Base-by-base conservation (phyloP, 345 rosid species). In the Anacardium occidentale region DNA sequence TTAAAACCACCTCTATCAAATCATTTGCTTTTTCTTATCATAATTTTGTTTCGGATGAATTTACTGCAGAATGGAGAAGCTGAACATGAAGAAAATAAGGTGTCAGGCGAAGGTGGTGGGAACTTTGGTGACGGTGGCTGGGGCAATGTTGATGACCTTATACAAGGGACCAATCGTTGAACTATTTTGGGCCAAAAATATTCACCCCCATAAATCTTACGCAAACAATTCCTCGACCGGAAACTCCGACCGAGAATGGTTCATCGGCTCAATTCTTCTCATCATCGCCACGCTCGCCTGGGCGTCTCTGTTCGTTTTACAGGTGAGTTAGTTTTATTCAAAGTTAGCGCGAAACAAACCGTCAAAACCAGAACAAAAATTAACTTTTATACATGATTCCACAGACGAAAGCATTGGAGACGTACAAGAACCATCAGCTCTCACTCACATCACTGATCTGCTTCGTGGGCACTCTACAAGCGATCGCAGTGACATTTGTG, bases 221-320 rank as follows among this genome's bases (percentile, higher is more conserved):
- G 60, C 2, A 20, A 44, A 78, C 29, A 58, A 34, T 29, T 7
- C 80, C 40, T 42, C 77, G 22, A 29, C 77, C 4, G 64, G 22
- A 7, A 66, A 70, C 44, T 45, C 78, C 3, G 85, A 82, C 72
- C 85, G 81, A 65, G 85, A 87, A 18, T 89, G 92, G 88, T 51
- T 88, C 79, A 86, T 84, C 44, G 98, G 97, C 66, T 81, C 91
- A 76, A 75, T 89, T 70, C 85, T 90, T 72, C 91, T 94, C 34
- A 86, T 92, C 83, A 34, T 94, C 12, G 98, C 98, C 73, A 90
- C 98, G 24, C 83, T 94, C 32, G 93, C 98, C 1, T 94, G 99
- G 99, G 88, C 99, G 25, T 86, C 88, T 7, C 81, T 85, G 74
- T 94, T 92, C 57, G 81, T 94, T 45, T 76, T 94, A 32, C 97